Percentiles rank a stretch among this genome's conserved stretches.
These are phyloP conservation scores for Cercospora canescens DNA, from an alignment of 2,329 filamentous ascomycete species.

Conservation along the genomic window DNA sequence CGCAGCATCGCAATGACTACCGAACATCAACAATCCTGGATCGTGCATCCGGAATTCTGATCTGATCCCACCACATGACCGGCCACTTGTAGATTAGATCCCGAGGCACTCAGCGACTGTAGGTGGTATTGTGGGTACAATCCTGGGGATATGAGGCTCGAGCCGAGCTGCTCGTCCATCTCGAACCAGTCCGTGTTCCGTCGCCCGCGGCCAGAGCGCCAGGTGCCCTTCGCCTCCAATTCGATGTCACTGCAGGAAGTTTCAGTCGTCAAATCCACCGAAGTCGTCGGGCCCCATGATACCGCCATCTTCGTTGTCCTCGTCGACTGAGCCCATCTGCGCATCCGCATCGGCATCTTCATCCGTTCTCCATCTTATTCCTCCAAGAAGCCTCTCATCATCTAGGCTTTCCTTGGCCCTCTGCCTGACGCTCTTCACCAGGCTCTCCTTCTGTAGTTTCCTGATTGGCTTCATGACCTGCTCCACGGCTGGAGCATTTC, in stretches of 20 bases:
- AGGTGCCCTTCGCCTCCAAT: neutral
- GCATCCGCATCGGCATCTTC: conserved; percentile 51
- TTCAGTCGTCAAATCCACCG: conserved; percentile 65
- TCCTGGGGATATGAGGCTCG: neutral
- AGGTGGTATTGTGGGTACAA: neutral
- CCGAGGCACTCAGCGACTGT: too few species aligned
- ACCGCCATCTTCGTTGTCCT: conserved; percentile 33
- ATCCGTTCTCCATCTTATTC: conserved; percentile 43
- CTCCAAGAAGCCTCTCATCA: conserved; percentile 69
- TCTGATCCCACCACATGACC: too few species aligned
- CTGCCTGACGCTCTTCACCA: conserved; percentile 70
- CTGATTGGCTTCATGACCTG: conserved; percentile 58
- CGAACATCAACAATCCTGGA: neutral
- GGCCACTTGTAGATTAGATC: too few species aligned
- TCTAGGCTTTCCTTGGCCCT: conserved; percentile 69
- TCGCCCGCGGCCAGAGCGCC: neutral
- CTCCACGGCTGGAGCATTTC: conserved; percentile 42
- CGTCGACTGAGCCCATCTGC: conserved; percentile 46
- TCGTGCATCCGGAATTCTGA: neutral
- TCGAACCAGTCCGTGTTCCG: neutral
- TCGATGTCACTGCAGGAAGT: neutral
- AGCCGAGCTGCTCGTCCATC: neutral
- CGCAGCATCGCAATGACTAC: too few species aligned
- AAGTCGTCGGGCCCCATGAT: conserved; percentile 34
- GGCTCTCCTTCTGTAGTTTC: conserved; percentile 56